Conservation (phyloP, 345 rosid genomes). For the Brassica juncea region DNA sequence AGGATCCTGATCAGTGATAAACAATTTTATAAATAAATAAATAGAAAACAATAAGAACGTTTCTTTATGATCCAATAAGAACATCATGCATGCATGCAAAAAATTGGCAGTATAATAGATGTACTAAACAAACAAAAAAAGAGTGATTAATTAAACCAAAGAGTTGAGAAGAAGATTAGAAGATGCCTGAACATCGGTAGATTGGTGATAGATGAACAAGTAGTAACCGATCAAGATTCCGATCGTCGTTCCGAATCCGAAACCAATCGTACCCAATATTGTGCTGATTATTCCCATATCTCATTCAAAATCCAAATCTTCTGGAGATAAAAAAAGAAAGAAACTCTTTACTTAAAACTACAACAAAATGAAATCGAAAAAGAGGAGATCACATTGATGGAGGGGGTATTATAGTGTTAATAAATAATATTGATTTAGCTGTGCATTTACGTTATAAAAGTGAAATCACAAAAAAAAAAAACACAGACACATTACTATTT, state of each 20-base stretch:
- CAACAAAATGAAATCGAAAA: neutral
- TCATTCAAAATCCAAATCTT: constrained; percentile 27
- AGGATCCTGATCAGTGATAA: constrained; percentile 57
- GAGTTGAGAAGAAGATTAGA: neutral
- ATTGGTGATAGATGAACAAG: constrained; percentile 68
- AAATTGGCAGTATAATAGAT: neutral
- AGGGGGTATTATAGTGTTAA: neutral
- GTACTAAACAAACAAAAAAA: constrained; percentile 12
- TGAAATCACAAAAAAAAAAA: neutral
- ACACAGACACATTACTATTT: constrained; percentile 18
- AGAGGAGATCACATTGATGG: constrained; percentile 1
- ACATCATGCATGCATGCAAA: neutral
- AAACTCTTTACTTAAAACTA: constrained; percentile 9
- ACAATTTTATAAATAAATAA: neutral
- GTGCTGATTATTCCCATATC: constrained; percentile 70
- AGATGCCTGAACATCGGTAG: constrained; percentile 72
- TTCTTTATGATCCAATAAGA: neutral
- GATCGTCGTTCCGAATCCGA: constrained; percentile 76
- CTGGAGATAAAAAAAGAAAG: neutral
- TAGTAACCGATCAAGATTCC: constrained; percentile 74
- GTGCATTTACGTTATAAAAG: constrained; percentile 38
- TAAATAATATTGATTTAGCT: constrained; percentile 28
- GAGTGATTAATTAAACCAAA: neutral
- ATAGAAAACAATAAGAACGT: neutral
- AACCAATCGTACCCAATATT: constrained; percentile 64